Base-by-base conservation (phyloP, 2,329 filamentous ascomycete genomes). In the Pestalotiopsis fici region DNA sequence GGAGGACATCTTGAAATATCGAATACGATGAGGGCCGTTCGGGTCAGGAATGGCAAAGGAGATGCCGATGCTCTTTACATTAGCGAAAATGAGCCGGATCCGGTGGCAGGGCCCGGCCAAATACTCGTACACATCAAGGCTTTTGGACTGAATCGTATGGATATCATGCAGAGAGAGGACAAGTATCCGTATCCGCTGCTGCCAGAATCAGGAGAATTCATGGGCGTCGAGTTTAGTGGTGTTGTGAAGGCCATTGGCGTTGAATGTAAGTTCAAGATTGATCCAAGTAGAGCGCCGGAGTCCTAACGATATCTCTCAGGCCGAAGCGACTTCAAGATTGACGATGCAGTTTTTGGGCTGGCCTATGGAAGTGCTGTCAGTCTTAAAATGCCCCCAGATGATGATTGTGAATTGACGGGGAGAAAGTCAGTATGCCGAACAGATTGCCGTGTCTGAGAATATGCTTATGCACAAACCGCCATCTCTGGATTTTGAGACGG, bases 401-500 rank as follows among this genome's bases (percentile, higher is more conserved):
- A 43, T 23, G 28, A 21, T 18, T n/a, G 13, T 43, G n/a, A 5
- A 13, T 21, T 37, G 31, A 37, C 18, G 5, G 11, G 15, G 18
- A 9, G 59, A 7, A 4, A 59, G 6, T 59, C 59, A 37, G 59
- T 61, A 61, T 23, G 59, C 59, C 4, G 59, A 61, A 39, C 31
- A 13, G n/a, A 61, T 61, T n/a, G 59, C 35, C 18, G 28, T 61
- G 31, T 61, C 59, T 35, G 59, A 61, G 13, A 61, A 61, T 27
- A 61, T 61, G 59, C 59, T 61, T 23, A 43, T 61, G 59, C 59
- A 61, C 27, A 61, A 61, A 23, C 59, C 59, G 28, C n/a, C 59
- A 21, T 39, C 59, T 35, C 59, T 61, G 31, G 35, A 43, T 27
- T 61, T 61, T 39, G 59, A 61, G 31, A 61, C 18, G n/a, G 59